Percentiles rank a stretch among this genome's conserved stretches.
Evolutionary conservation across 1,284 basidiomycete species (phyloP).

Genomic region (Cryptococcus floricola): DNA sequence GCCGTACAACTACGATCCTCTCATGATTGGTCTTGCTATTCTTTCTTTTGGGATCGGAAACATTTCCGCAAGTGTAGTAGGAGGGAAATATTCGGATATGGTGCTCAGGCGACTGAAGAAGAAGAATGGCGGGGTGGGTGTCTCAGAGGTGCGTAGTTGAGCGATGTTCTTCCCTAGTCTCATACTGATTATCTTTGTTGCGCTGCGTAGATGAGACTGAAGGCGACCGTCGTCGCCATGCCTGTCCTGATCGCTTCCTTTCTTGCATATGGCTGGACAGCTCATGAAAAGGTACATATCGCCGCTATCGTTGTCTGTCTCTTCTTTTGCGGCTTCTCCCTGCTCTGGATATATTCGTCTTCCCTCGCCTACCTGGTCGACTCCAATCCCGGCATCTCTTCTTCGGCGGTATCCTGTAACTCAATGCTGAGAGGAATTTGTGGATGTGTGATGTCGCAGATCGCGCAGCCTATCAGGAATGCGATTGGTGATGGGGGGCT

Average conservation of each 20-base stretch:
- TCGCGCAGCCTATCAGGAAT: constrained; percentile 47
- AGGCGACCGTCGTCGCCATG: constrained; percentile 56
- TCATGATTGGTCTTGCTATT: constrained; percentile 70
- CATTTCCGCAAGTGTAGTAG: constrained; percentile 65
- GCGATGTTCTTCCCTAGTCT: neutral
- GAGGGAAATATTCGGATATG: constrained; percentile 72
- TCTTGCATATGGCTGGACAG: constrained; percentile 73
- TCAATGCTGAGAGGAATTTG: constrained; percentile 41
- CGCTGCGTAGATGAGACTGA: constrained; percentile 62
- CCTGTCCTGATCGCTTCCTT: constrained; percentile 52
- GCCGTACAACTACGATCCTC: constrained; percentile 64
- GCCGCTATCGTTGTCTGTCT: constrained; percentile 58
- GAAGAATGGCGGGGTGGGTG: constrained; percentile 59
- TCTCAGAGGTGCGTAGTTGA: constrained; percentile 59
- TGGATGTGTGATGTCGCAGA: constrained; percentile 45
- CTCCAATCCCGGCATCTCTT: constrained; percentile 54
- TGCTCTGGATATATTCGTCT: constrained; percentile 52
- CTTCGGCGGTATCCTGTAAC: constrained; percentile 41
- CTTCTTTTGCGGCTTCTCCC: constrained; percentile 63
- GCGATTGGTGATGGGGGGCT: constrained; percentile 65
- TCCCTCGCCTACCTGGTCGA: constrained; percentile 62
- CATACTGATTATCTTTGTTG: neutral
- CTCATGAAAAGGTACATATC: constrained; percentile 59
- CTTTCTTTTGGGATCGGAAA: constrained; percentile 69
- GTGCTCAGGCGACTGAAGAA: constrained; percentile 58